Evolutionary conservation across 306 rosid genomes (phyloP).

Genomic region (Glycine soja): DNA sequence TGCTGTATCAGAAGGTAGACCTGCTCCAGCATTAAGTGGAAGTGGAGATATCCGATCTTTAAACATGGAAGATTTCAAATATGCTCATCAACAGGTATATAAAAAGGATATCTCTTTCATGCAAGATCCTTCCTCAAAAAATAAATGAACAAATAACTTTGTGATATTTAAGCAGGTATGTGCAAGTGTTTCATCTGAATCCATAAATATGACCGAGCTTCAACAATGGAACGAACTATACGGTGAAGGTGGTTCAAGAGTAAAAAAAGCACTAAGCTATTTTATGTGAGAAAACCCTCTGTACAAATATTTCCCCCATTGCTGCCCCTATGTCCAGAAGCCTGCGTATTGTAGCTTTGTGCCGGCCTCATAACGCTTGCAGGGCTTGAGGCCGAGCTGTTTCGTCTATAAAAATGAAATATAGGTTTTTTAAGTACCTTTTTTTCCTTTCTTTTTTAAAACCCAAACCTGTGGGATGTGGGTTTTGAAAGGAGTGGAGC

Average conservation of each 20-base stretch:
- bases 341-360: conserved; percentile 47
- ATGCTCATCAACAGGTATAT: conserved; percentile 93
- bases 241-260: conserved; percentile 99
- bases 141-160: conserved; percentile 10
- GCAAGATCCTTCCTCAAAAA: not conserved
- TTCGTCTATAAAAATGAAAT: conserved; percentile 66
- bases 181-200: conserved; percentile 96
- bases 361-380: conserved; percentile 45
- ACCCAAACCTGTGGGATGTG: conserved; percentile 53
- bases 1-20: conserved; percentile 83
- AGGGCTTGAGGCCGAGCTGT: conserved; percentile 57
- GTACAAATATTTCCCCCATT: conserved; percentile 56
- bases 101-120: not conserved
- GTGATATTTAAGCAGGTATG: conserved; percentile 68
- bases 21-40: conserved; percentile 87
- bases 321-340: conserved; percentile 39
- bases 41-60: conserved; percentile 88
- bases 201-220: conserved; percentile 92
- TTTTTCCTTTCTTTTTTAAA: conserved; percentile 28
- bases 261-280: conserved; percentile 93
- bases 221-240: conserved; percentile 95
- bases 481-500: conserved; percentile 63
- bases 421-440: conserved; percentile 47
- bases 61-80: conserved; percentile 81
- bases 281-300: conserved; percentile 76